These are phyloP conservation scores for Adansonia digitata DNA, from an alignment of 345 rosid species.

Conservation along the genomic window DNA sequence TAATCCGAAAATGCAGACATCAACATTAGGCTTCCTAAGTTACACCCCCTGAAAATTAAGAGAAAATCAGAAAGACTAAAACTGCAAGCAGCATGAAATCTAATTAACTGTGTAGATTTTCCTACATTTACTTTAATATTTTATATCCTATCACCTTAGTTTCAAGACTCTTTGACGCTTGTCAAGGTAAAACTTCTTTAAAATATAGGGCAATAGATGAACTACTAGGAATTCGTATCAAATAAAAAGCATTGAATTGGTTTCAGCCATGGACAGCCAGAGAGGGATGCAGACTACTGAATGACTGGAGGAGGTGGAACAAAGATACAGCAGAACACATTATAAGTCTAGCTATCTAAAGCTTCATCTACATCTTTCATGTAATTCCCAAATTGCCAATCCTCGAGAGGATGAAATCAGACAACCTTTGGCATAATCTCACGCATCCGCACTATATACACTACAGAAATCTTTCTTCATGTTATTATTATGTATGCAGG, in stretches of 20 bases:
- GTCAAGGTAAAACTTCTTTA: neutral
- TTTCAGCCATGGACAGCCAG: neutral
- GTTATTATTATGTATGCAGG: neutral
- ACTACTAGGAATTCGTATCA: neutral
- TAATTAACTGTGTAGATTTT: neutral
- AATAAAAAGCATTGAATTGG: neutral
- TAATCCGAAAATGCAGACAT: slow-evolving; percentile 4
- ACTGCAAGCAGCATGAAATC: neutral
- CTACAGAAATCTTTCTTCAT: neutral
- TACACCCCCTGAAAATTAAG: slow-evolving; percentile 26
- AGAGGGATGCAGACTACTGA: neutral
- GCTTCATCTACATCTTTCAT: neutral
- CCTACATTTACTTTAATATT: neutral
- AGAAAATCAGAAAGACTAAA: neutral
- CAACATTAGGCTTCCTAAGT: neutral
- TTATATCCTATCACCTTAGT: neutral
- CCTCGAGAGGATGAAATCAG: neutral
- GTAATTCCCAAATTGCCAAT: neutral
- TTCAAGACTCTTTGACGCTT: neutral
- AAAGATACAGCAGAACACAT: neutral
- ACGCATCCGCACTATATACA: neutral
- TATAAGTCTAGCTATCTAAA: neutral
- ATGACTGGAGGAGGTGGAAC: neutral
- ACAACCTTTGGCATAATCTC: neutral
- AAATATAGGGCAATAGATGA: neutral